Base-by-base conservation (phyloP, 2,329 filamentous ascomycete genomes). In the Aspergillus latus region DNA sequence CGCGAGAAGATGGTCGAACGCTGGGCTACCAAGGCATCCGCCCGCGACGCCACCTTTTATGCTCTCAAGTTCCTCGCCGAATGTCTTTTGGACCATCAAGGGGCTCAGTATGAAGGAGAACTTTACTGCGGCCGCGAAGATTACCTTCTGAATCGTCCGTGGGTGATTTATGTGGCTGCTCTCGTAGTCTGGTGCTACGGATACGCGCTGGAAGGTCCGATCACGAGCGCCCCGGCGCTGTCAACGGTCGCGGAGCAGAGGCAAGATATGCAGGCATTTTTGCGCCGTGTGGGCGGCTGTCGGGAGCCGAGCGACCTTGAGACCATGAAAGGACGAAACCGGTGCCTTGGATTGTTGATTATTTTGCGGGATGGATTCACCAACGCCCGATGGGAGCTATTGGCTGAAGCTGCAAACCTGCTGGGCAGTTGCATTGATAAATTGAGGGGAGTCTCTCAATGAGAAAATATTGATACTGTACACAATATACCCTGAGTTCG, bases 111-210 rank as follows among this genome's bases (percentile, higher is more conserved):
- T 0, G 61, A 65, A 2, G 57, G 58, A 4, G 78, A 82, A 5
- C 26, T 57, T 3, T 99, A 97, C 72, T 88, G 86, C 15, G 91
- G 92, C 0, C 84, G 91, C 21, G 89, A 96, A 65, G 94, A 99
- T 66, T 89, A 92, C 52, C 81, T 97, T 1, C 82, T 97, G 58
- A 96, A 97, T 68, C 83, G 94, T n/a, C 90, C 93, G 0, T 99
- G 94, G 93, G 92, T 97, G 9, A 79, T 97, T 50, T 99, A 97
- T 74, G 95, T 96, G 69, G 90, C 94, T 0, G 87, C 88, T 0
- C 81, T 99, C 11, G 90, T 97, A 21, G 89, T 97, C 1, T 99
- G 94, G 94, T 91, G 87, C 58, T 99, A 97, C 67, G 93, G 92
- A 2, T 97, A 87, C 69, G 92, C 93, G 0, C 78, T 96, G 16